Percentiles rank a stretch among this genome's conserved stretches.
Evolutionary conservation across 768 basidiomycete genomes (phyloP).

Genomic region (Xerocomellus amylosporus): DNA sequence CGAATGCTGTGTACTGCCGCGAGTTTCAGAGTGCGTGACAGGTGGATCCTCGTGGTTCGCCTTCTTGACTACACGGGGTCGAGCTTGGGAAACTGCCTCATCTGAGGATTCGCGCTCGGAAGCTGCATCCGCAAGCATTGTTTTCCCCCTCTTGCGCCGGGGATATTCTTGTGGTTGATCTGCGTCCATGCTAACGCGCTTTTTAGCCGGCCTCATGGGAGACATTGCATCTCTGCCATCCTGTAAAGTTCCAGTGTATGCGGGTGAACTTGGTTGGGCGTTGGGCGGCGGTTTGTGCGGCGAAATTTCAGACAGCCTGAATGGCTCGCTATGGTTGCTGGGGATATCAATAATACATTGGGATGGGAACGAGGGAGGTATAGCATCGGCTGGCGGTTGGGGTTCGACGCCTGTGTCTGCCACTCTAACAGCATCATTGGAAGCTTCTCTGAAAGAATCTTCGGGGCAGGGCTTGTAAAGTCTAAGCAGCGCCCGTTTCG

Average conservation of each 20-base stretch:
- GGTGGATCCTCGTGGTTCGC: conserved; percentile 6
- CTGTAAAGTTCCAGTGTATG: conserved; percentile 16
- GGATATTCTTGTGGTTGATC: conserved; percentile 19
- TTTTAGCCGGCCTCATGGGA: conserved; percentile 43
- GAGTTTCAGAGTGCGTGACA: conserved; percentile 2
- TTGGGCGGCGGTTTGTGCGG: conserved; percentile 32
- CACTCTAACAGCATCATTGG: conserved; percentile 10
- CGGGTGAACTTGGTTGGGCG: conserved; percentile 4
- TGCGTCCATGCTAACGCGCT: conserved; percentile 42
- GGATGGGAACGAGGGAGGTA: background rate
- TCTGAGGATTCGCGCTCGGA: conserved; percentile 17
- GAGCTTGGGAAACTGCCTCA: conserved; percentile 11
- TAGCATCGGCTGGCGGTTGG: conserved; percentile 1
- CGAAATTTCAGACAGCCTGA: conserved; percentile 54
- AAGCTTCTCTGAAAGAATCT: conserved; percentile 12
- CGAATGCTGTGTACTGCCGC: conserved; percentile 1
- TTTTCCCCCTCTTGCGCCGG: conserved; percentile 35
- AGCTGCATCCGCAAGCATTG: conserved; percentile 6
- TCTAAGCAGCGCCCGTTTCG: conserved; percentile 19
- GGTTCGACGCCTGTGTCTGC: conserved; percentile 3
- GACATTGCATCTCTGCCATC: conserved; percentile 29
- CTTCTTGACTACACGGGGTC: background rate
- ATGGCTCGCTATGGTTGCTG: conserved; percentile 12
- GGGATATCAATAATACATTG: background rate
- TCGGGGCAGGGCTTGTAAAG: conserved; percentile 28